Conservation (phyloP, 2,329 filamentous ascomycete genomes). For the Phaeosphaeria sp. region DNA sequence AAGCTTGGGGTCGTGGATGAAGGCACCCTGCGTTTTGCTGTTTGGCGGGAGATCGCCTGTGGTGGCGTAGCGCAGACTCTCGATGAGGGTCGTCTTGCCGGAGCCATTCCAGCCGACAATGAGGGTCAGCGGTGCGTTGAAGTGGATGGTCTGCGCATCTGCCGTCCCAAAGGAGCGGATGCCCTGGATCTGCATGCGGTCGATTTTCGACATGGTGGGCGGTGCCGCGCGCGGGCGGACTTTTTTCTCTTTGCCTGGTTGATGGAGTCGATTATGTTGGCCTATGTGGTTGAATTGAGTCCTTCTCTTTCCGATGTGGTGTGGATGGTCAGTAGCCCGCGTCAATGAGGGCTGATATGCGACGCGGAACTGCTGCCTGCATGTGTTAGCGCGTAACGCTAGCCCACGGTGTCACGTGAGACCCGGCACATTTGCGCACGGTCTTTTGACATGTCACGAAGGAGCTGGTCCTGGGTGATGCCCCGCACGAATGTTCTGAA, state of each 20-base stretch:
- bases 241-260: not conserved
- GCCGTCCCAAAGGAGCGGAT: constrained; percentile 85
- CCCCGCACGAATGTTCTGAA: no score
- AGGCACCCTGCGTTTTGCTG: constrained; percentile 83
- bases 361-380: constrained; percentile 9
- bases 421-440: no score
- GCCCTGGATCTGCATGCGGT: constrained; percentile 85
- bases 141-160: constrained; percentile 79
- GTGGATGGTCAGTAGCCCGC: not conserved
- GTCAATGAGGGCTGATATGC: not conserved
- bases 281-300: no score
- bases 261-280: not conserved
- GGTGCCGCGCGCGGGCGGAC: constrained; percentile 7
- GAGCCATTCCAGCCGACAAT: constrained; percentile 98
- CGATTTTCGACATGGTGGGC: constrained; percentile 68
- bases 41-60: constrained; percentile 93
- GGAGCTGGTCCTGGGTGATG: no score
- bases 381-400: not conserved
- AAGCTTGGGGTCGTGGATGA: constrained; percentile 97
- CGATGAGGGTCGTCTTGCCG: constrained; percentile 98
- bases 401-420: constrained; percentile 16
- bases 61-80: constrained; percentile 97
- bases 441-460: no score
- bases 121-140: constrained; percentile 88
- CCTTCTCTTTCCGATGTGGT: not conserved